Conservation (phyloP, 768 basidiomycete genomes). For the Amylocystis lapponica region DNA sequence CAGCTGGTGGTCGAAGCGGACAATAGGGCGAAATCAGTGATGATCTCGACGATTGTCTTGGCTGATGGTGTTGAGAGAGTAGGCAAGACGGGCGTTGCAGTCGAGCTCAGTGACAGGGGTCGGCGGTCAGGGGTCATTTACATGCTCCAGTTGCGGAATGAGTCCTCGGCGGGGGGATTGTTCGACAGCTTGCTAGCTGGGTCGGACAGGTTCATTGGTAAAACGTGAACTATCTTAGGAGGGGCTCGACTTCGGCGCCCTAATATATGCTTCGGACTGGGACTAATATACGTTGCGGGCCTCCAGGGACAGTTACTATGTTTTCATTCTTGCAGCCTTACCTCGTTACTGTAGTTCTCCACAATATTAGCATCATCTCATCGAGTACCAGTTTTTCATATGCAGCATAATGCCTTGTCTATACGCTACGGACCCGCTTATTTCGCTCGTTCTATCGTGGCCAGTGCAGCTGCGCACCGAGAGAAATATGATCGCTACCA, state of each 20-base stretch:
- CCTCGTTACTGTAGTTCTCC: background rate
- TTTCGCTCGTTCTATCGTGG: no score
- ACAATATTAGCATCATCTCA: constrained; percentile 3
- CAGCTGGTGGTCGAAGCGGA: constrained; percentile 94
- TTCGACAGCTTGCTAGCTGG: constrained; percentile 86
- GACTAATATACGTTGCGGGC: no score
- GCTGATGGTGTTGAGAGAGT: constrained; percentile 97
- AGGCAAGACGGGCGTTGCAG: constrained; percentile 96
- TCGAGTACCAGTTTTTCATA: no score
- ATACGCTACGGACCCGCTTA: no score
- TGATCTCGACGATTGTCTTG: constrained; percentile 94
- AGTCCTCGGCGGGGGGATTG: constrained; percentile 75
- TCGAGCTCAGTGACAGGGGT: constrained; percentile 93
- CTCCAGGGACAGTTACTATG: no score
- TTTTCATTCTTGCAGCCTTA: constrained; percentile 1
- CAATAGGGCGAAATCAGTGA: constrained; percentile 61
- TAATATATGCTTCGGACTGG: no score
- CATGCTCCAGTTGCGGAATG: constrained; percentile 94
- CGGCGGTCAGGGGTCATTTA: constrained; percentile 89
- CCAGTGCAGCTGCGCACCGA: constrained; percentile 58
- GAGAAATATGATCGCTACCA: constrained; percentile 83
- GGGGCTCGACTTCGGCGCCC: no score
- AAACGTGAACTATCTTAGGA: background rate
- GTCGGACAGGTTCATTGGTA: constrained; percentile 56
- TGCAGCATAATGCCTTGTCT: no score